Conservation (phyloP, 495 filamentous ascomycete genomes). For the Pyrenula massariospora region DNA sequence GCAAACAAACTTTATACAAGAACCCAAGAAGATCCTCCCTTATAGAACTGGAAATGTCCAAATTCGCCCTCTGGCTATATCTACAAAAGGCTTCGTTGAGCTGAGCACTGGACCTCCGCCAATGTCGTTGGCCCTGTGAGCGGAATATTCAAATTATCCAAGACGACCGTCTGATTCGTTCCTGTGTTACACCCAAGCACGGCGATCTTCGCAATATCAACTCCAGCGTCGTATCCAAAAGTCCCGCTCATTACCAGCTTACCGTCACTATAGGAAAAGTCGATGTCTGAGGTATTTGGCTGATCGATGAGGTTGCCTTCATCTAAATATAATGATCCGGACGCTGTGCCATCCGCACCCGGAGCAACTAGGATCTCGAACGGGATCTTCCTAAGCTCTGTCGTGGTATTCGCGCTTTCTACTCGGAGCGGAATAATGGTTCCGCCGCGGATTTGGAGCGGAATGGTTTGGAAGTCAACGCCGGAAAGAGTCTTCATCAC, state of each 20-base stretch:
- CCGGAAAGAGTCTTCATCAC: conserved; percentile 35
- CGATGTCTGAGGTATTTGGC: conserved; percentile 29
- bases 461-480: conserved; percentile 53
- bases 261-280: conserved; percentile 40
- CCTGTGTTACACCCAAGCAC: no score
- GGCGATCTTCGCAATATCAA: conserved; percentile 44
- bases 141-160: neutral
- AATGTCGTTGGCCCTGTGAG: neutral
- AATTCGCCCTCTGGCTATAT: no score
- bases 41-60: no score
- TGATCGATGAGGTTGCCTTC: conserved; percentile 47
- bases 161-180: neutral
- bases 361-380: conserved; percentile 65
- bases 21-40: no score
- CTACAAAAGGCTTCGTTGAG: no score
- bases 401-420: conserved; percentile 55
- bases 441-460: conserved; percentile 61
- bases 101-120: neutral
- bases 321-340: conserved; percentile 47
- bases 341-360: conserved; percentile 31
- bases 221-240: conserved; percentile 33
- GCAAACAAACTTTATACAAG: no score
- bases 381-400: conserved; percentile 48
- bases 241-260: conserved; percentile 36
- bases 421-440: conserved; percentile 54